Evolutionary conservation across 768 basidiomycete species (phyloP).

Genomic region (Podaxis carcinomalis): DNA sequence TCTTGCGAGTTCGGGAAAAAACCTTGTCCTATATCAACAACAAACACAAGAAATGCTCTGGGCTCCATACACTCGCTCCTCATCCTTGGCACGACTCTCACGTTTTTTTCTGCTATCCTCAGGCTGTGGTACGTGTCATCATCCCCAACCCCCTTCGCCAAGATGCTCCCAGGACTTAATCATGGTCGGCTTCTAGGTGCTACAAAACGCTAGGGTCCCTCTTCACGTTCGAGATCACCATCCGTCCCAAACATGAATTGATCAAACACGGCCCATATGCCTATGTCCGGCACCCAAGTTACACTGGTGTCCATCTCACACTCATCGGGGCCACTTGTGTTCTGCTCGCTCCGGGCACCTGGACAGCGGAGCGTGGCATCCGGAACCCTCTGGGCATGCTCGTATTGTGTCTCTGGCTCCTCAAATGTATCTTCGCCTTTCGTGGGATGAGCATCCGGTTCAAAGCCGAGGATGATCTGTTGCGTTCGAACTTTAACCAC

Average conservation of each 20-base stretch:
- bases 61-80: constrained; percentile 6
- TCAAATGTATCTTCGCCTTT: constrained; percentile 31
- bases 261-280: constrained; percentile 39
- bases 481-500: constrained; percentile 30
- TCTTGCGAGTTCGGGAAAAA: neutral
- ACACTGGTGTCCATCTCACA: constrained; percentile 35
- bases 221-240: constrained; percentile 42
- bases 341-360: constrained; percentile 27
- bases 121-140: constrained; percentile 26
- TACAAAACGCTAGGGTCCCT: constrained; percentile 33
- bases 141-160: neutral
- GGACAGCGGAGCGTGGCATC: constrained; percentile 23
- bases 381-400: constrained; percentile 20
- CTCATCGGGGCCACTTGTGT: constrained; percentile 29
- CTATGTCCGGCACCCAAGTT: constrained; percentile 42
- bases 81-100: constrained; percentile 22
- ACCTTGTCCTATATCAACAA: neutral
- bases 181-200: constrained; percentile 23
- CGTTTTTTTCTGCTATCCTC: constrained; percentile 23
- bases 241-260: constrained; percentile 35
- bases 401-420: constrained; percentile 23
- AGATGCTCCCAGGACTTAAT: neutral
- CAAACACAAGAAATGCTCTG: neutral
- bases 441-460: constrained; percentile 27
- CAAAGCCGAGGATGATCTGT: constrained; percentile 31